Evolutionary conservation across 257 asterid genomes (phyloP), one percentile per base, ranked within the genome.

Genomic region (Nicotiana undulata): DNA sequence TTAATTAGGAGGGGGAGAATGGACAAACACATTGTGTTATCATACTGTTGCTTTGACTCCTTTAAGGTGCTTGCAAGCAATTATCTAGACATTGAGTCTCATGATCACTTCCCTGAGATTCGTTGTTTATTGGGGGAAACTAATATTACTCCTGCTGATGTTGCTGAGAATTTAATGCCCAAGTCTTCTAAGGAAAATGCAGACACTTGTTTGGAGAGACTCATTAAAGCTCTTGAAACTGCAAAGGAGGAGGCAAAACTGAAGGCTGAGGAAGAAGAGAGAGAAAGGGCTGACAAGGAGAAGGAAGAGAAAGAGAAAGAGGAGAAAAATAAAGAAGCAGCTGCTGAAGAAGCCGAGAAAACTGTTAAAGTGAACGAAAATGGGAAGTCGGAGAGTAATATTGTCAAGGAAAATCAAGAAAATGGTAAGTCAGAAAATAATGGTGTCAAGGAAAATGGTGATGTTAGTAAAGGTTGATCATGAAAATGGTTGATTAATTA

Each of bases 81-180:
- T 3, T 68, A 40, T 68, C 56, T 68, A 10, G 77, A 68, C 18
- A 11, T n/a, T 37, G 34, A 40, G 3, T 40, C 77, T 68, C 32
- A 20, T 68, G 20, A n/a, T 68, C 12, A 20, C 58, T 68, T 68
- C 6, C 77, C 56, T 68, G 13, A 40, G 56, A 68, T 68, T 40
- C 58, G 20, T 12, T 32, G 20, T 2, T 20, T 68, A 68, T 40
- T 40, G 32, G 77, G 15, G 58, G 77, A 68, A 68, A 11, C 58
- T 68, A 40, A 68, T 40, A 11, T 40, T 55, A 68, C 77, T 11
- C 77, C 77, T 40, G 77, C 77, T 68, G 77, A 68, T 40, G 7
- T 68, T 68, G 56, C 77, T 68, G 77, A 68, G 77, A 68, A 40
- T 40, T 68, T 68, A 55, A 68, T 68, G 77, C 77, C 77, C 3